Base-by-base conservation (phyloP, 2,329 filamentous ascomycete species). In the Leptographium galeiforme region DNA sequence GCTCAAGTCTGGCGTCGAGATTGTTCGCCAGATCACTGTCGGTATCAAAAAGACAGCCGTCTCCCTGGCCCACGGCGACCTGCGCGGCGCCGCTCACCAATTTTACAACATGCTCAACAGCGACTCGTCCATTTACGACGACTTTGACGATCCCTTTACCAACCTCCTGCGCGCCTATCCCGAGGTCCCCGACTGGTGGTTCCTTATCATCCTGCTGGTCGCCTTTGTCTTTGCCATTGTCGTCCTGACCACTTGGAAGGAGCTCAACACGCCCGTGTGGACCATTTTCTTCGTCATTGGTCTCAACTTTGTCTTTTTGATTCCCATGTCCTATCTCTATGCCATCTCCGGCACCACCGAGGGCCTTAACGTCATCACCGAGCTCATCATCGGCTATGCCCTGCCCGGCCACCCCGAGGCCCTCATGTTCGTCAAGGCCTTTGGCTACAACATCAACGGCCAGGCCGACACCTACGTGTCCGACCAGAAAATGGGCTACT, bases 331-430 rank as follows among this genome's bases (percentile, higher is more conserved):
- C 58, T 68, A 74, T 60, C 66, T 74, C 25, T 64, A 69, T 56
- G 75, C 73, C 6, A 72, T 74, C n/a, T 73, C 73, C 38, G 75
- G 74, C 59, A 67, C 71, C 49, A 70, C 72, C 54, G 70, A 71
- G 2, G 72, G 72, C 14, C 64, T 75, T 2, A 75, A 75, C 57
- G 70, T 75, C 52, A 65, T 76, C 39, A 72, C 72, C 4, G 72
- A 75, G 57, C 70, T 74, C 59, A 68, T 76, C 18, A 66, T 70
- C 48, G 74, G 74, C 8, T 76, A 75, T 60, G 74, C 72, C 63
- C 66, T 70, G 16, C 71, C 71, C 10, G 72, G 72, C 18, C 67
- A 68, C 36, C 71, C 72, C 39, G 66, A 74, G n/a, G 72, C 70
- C 51, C 72, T 73, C 63, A 73, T 74, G 73, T 62, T 73, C 43